phyloP scores from a whole-genome alignment of 2,329 filamentous ascomycete genomes.

The Calonectria crousiana region DNA sequence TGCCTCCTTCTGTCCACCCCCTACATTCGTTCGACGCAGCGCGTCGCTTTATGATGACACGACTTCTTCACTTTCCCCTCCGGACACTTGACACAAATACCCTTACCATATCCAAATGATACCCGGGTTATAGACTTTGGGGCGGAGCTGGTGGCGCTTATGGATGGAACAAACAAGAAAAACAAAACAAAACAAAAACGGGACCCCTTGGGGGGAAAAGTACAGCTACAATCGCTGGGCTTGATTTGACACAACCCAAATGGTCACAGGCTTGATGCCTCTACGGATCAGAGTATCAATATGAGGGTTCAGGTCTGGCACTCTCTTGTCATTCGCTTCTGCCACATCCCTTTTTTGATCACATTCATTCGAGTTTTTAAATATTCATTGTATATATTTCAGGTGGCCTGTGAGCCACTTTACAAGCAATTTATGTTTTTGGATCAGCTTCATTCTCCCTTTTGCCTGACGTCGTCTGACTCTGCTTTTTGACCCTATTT shows the following conservation, averaged over 20 bases:
- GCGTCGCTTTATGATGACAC: slow-evolving; percentile 45
- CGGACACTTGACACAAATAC: slow-evolving; percentile 30
- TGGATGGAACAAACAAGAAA: slow-evolving; percentile 27
- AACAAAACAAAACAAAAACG: slow-evolving; percentile 34
- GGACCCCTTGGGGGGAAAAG: slow-evolving; percentile 23
- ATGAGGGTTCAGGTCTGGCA: slow-evolving; percentile 45
- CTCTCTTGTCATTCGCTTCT: slow-evolving; percentile 43
- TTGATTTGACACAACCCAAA: slow-evolving; percentile 27
- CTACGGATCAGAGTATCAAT: slow-evolving; percentile 27
- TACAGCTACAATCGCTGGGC: slow-evolving; percentile 28
- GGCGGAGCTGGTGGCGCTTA: slow-evolving; percentile 45
- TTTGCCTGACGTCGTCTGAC: not conserved
- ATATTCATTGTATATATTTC: slow-evolving; percentile 46
- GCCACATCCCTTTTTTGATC: slow-evolving; percentile 41
- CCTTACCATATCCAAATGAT: slow-evolving; percentile 44
- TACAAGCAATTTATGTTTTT: slow-evolving; percentile 28
- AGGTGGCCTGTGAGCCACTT: slow-evolving; percentile 20
- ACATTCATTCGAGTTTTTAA: slow-evolving; percentile 28
- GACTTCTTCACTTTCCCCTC: slow-evolving; percentile 25
- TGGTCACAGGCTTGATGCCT: slow-evolving; percentile 44
- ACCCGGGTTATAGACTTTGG: slow-evolving; percentile 45
- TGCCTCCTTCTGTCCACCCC: slow-evolving; percentile 29
- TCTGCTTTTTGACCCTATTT: not conserved
- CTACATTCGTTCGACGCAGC: slow-evolving; percentile 39
- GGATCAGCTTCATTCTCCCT: slow-evolving; percentile 12